Conservation (phyloP, 805 yeast genomes). For the Nakazawaea ambrosiae region DNA sequence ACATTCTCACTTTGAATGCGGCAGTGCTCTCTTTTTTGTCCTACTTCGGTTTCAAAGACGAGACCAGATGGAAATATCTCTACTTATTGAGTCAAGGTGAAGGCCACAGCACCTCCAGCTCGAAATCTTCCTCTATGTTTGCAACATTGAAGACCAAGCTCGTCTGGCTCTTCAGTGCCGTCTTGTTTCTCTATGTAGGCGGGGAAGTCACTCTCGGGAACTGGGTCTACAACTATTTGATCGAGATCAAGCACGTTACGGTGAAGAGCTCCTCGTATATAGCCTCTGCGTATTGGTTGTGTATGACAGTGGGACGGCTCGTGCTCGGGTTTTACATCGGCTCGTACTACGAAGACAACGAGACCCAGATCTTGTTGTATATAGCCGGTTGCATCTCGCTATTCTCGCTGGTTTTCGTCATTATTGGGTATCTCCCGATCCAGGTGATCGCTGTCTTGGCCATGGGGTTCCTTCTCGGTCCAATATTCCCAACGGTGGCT, state of each 20-base stretch:
- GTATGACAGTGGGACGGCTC: constrained; percentile 41
- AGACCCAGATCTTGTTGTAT: constrained; percentile 31
- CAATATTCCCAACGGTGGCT: constrained; percentile 61
- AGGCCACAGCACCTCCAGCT: constrained; percentile 5
- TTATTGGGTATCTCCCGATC: constrained; percentile 18
- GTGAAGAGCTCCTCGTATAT: constrained; percentile 36
- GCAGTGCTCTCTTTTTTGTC: constrained; percentile 16
- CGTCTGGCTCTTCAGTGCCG: constrained; percentile 32
- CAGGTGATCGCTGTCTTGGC: constrained; percentile 30
- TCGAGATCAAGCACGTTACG: constrained; percentile 29
- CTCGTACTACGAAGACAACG: constrained; percentile 29
- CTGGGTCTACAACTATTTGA: constrained; percentile 43
- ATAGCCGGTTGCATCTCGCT: constrained; percentile 29
- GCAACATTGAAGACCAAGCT: constrained; percentile 24
- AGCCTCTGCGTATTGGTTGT: constrained; percentile 45
- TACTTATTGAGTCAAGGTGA: constrained; percentile 14
- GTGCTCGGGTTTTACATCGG: constrained; percentile 42
- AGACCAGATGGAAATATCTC: constrained; percentile 38
- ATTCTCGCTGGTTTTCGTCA: constrained; percentile 26
- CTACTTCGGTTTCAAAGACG: constrained; percentile 23
- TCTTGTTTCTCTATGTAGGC: constrained; percentile 43
- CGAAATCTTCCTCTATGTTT: constrained; percentile 13
- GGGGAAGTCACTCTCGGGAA: constrained; percentile 46
- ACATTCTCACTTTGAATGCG: constrained; percentile 23
- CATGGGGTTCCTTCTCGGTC: constrained; percentile 44